Base-by-base conservation (phyloP, 2,329 filamentous ascomycete genomes). In the Ilyonectria robusta region DNA sequence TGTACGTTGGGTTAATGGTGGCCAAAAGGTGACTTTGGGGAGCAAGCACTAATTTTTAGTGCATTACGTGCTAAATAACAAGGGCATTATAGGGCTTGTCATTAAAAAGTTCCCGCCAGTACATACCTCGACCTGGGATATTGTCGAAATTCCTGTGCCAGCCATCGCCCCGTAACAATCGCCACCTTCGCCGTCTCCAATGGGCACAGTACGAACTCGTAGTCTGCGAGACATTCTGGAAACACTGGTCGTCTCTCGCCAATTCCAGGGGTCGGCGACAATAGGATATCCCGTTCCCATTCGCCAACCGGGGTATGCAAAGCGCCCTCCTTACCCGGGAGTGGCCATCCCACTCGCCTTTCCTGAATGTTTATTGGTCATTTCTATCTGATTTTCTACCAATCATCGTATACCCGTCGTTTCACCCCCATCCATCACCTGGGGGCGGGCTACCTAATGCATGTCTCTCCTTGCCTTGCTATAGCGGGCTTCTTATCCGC, bases 361-460 rank as follows among this genome's bases (percentile, higher is more conserved):
- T 63, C 33, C 23, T 33, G 51, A 6, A 6, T 63, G 70, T 31
- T 64, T 61, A 75, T 75, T 75, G 73, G 73, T n/a, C 31, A 48
- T 58, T 37, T 48, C 40, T 57, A 51, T 56, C 51, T 15, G 50
- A 65, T 37, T 75, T 74, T 75, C 73, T 74, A 44, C 73, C 73
- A 75, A 75, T 75, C 59, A 70, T 48, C 35, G 19, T 37, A 40
- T 62, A 70, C 51, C 47, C 58, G 19, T 70, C 37, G 73, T 75
- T 74, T 75, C 70, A 74, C 68, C 70, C 70, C 69, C 66, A 67
- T 62, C 65, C 60, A 72, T 65, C 63, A 58, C 58, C 68, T 62
- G 68, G 68, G 51, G 53, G 56, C 70, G 53, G 64, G 53, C 58
- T 59, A 69, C 56, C 71, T 75, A 33, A 53, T 53, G 70, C 69